Evolutionary conservation across 2,329 filamentous ascomycete species (phyloP), one percentile per base, ranked within the genome.

Genomic region (Nigrograna mackinnonii): DNA sequence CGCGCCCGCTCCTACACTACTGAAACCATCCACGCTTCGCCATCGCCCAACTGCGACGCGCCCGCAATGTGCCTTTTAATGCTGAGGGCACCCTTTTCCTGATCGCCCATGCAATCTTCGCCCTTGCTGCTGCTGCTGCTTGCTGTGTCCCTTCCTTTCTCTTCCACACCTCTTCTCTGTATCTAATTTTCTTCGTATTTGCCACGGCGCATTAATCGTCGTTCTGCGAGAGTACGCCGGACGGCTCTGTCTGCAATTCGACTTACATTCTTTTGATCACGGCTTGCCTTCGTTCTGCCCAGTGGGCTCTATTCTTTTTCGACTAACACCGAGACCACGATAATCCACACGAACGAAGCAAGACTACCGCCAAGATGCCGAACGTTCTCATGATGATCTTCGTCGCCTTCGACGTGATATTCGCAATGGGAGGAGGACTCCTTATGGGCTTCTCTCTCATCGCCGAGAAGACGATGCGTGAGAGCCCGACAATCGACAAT

Each of bases 361-460:
- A 28, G 35, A 53, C 46, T 34, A 55, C 57, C 57, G 44, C 52
- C 59, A 66, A 45, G 50, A 79, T 75, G 71, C 69, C 71, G 56
- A 75, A 79, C 68, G 79, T 75, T 48, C 67, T 82, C 32, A 72
- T 81, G 50, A 56, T 77, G 55, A 69, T 74, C 45, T 83, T 77
- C 60, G 57, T 80, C 43, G 64, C 62, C 32, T 63, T 74, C 46
- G 76, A 82, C 60, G 50, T 79, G 35, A 59, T 80, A 52, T 82
- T 82, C 58, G 68, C 79, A 24, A 64, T 62, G 41, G 73, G 74
- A 14, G 79, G 79, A 49, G 74, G 68, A 43, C 60, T 82, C 19
- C 62, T 83, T 45, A 61, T 82, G 31, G 71, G 74, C 47, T 78
- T 79, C 54, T 73, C 78, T n/a, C 64, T 82, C 43, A 64, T 74